These are phyloP conservation scores for Aspergillus sp. DNA, from an alignment of 2,329 filamentous ascomycete species.

Conservation along the genomic window DNA sequence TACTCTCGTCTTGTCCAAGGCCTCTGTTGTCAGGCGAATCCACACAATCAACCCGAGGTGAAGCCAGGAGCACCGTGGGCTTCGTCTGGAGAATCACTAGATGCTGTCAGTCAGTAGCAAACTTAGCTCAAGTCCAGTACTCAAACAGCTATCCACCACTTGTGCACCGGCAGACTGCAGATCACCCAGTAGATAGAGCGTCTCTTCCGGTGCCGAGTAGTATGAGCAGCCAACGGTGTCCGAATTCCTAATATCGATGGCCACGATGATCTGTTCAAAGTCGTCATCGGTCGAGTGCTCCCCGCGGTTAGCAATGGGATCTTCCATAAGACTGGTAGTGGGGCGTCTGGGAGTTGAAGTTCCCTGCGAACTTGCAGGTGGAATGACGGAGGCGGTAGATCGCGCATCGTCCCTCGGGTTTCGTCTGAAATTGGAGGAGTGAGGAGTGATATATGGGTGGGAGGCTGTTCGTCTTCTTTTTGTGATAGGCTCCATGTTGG, in stretches of 20 bases:
- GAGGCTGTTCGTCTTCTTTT: slow-evolving; percentile 11
- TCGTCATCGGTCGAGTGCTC: slow-evolving; percentile 46
- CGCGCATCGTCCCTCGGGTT: background rate
- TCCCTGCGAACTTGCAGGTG: slow-evolving; percentile 3
- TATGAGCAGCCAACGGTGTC: slow-evolving; percentile 79
- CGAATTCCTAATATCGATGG: slow-evolving; percentile 69
- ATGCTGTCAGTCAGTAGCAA: slow-evolving; percentile 12
- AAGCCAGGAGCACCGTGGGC: slow-evolving; percentile 59
- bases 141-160: slow-evolving; percentile 57
- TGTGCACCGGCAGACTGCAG: slow-evolving; percentile 66
- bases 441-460: slow-evolving; percentile 1
- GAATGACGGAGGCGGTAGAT: background rate
- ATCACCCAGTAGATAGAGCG: slow-evolving; percentile 74
- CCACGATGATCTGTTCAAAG: slow-evolving; percentile 72
- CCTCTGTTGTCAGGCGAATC: slow-evolving; percentile 38
- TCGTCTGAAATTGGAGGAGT: background rate
- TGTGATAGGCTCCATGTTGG: background rate
- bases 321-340: slow-evolving; percentile 5
- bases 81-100: slow-evolving; percentile 61
- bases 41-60: slow-evolving; percentile 53
- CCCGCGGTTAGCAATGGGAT: slow-evolving; percentile 18
- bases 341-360: slow-evolving; percentile 8
- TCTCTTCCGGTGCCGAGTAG: slow-evolving; percentile 68
- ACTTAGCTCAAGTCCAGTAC: background rate
- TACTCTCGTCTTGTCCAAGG: slow-evolving; percentile 37